Evolutionary conservation across 2,329 filamentous ascomycete species (phyloP).

Genomic region (Beauveria sp.): DNA sequence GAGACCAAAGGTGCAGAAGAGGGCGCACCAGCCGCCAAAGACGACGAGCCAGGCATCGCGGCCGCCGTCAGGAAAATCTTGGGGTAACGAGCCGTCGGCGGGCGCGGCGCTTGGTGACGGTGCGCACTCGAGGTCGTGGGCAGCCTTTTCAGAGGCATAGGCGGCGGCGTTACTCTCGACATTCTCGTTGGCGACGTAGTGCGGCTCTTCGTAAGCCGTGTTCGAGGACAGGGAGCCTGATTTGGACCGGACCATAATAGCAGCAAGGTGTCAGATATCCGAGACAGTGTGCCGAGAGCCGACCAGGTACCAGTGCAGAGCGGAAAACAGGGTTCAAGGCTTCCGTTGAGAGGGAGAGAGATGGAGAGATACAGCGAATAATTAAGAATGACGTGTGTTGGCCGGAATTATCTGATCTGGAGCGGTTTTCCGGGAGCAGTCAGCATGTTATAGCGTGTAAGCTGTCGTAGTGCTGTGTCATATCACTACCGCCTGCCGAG

Average conservation of each 20-base stretch:
- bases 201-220: constrained; percentile 18
- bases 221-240: constrained; percentile 19
- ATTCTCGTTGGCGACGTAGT: neutral
- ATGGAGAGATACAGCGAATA: neutral
- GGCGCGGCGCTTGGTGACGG: neutral
- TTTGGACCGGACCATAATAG: constrained; percentile 20
- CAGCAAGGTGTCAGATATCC: constrained; percentile 1
- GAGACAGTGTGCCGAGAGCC: neutral
- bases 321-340: neutral
- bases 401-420: neutral
- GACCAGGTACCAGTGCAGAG: neutral
- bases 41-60: constrained; percentile 50
- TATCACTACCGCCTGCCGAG: neutral
- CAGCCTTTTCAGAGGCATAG: neutral
- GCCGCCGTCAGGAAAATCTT: constrained; percentile 54
- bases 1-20: constrained; percentile 38
- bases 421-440: neutral
- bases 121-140: neutral
- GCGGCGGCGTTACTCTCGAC: neutral
- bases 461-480: neutral
- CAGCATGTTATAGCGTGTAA: neutral
- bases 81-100: constrained; percentile 24
- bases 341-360: neutral
- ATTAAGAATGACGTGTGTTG: neutral
- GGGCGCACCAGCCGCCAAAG: constrained; percentile 33